Conservation (phyloP, 2,329 filamentous ascomycete genomes). For the Penicillium sp. region DNA sequence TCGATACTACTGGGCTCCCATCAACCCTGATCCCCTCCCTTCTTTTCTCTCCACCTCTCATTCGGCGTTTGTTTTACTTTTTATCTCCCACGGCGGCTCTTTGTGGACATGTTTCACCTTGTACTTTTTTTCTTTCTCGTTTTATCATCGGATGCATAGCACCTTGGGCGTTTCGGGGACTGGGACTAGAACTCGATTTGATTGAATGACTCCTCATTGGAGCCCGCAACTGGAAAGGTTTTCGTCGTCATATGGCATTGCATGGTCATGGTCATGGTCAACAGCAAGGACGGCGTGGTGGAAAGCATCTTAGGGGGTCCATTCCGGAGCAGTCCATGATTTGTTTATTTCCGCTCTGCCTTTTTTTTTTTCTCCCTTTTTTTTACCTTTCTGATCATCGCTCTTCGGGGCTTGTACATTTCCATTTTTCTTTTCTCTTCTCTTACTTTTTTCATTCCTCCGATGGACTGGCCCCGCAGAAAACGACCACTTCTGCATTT, state of each 20-base stretch:
- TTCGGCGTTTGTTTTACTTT: conserved; percentile 19
- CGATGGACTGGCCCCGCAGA: conserved; percentile 14
- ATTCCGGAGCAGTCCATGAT: conserved; percentile 30
- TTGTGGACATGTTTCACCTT: conserved; percentile 20
- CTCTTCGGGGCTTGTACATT: not conserved
- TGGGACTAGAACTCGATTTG: conserved; percentile 37
- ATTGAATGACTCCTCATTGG: conserved; percentile 30
- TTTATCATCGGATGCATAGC: conserved; percentile 38
- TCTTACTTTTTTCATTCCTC: conserved; percentile 10
- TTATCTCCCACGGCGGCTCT: conserved; percentile 16
- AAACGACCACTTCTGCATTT: conserved; percentile 3
- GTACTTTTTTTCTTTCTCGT: conserved; percentile 26
- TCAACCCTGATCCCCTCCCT: conserved; percentile 5
- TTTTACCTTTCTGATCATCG: conserved; percentile 10
- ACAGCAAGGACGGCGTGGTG: conserved; percentile 30
- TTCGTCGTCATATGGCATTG: conserved; percentile 29
- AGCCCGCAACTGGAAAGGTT: conserved; percentile 34
- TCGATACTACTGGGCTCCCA: conserved; percentile 17
- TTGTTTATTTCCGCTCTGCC: conserved; percentile 7
- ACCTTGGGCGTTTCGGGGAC: conserved; percentile 36
- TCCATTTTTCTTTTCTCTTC: conserved; percentile 1
- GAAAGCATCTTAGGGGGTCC: conserved; percentile 30
- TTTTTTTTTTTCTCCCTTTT: conserved; percentile 16
- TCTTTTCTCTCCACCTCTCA: conserved; percentile 10
- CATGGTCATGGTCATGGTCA: conserved; percentile 29